phyloP scores from a whole-genome alignment of 371 early-diverging fungal species.

The Mucor saturninus region DNA sequence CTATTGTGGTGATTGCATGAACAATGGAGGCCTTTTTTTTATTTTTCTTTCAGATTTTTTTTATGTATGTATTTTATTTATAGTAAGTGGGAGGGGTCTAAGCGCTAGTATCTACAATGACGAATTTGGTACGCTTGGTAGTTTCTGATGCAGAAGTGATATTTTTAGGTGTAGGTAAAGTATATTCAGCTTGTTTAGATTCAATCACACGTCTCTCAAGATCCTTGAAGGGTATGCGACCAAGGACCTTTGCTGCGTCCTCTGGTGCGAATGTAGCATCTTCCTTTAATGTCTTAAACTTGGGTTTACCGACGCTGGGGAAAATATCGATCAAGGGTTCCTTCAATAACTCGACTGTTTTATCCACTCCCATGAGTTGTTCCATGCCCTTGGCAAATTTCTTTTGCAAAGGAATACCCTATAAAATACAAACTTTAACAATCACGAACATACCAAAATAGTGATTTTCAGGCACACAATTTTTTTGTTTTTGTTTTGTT shows the following conservation, averaged over 20 bases:
- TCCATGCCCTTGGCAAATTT: conserved; percentile 84
- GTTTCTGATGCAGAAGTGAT: conserved; percentile 9
- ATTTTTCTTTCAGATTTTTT: conserved; percentile 6
- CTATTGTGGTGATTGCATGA: too few species aligned
- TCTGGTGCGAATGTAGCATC: conserved; percentile 69
- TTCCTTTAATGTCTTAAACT: conserved; percentile 82
- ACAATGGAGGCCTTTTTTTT: too few species aligned
- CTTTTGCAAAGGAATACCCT: conserved; percentile 65
- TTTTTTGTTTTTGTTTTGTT: not conserved
- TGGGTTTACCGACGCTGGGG: conserved; percentile 76
- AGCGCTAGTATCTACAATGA: conserved; percentile 51
- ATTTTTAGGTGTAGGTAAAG: conserved; percentile 27
- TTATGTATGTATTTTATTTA: conserved; percentile 25
- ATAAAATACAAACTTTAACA: not conserved
- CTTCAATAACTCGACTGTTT: conserved; percentile 26
- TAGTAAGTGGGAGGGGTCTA: conserved; percentile 29
- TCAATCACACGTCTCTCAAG: conserved; percentile 57
- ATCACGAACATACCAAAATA: too few species aligned
- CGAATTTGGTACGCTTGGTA: conserved; percentile 33
- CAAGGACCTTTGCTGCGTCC: conserved; percentile 83
- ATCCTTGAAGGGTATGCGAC: conserved; percentile 74
- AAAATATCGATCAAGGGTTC: conserved; percentile 71
- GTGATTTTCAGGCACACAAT: not conserved
- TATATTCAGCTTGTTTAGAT: conserved; percentile 45
- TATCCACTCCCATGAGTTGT: conserved; percentile 71